Base-by-base conservation (phyloP, 2,329 filamentous ascomycete species). In the Fonsecaea erecta region DNA sequence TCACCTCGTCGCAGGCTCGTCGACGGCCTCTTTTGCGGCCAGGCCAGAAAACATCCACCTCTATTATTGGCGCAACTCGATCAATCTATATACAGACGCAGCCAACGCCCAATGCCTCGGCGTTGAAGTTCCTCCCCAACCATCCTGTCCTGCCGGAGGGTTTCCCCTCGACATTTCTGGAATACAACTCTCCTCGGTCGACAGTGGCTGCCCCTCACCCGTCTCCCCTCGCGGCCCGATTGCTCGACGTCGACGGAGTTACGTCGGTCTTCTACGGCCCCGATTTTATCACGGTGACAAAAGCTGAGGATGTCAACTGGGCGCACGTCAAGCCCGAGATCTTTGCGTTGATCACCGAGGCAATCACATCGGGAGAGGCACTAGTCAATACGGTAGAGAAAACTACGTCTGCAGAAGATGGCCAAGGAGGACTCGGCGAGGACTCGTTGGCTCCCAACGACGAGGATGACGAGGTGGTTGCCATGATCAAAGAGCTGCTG, bases 81-180 rank as follows among this genome's bases (percentile, higher is more conserved):
- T 93, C 88, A 26, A 96, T 99, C 78, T 99, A 98, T 82, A 99
- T 99, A 75, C 95, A 99, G 80, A 98, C 94, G 4, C 94, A 98
- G 76, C 86, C 85, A 70, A 99, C 95, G 1, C 95, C 95, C 28
- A 99, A 99, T 79, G 84, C 88, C n/a, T 93, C 98, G 81, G 85
- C 93, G 35, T 85, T 98, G 74, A 99, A 99, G 81, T 99, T 99
- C 80, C 86, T 96, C 43, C 95, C 95, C 1, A 97, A 97, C 79
- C 88, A 92, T 78, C 86, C 86, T 43, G 88, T 99, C 58, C 85
- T 99, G 1, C 94, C 95, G 24, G 84, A 90, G 70, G 83, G 82
- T 59, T 82, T 97, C 68, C 80, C 85, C 6, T 87, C 89, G 1
- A 86, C 92, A 7, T 97, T 93, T 78, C 85, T 98, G 76, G 95